phyloP scores from a whole-genome alignment of 257 asterid genomes.

The Lantana camara region DNA sequence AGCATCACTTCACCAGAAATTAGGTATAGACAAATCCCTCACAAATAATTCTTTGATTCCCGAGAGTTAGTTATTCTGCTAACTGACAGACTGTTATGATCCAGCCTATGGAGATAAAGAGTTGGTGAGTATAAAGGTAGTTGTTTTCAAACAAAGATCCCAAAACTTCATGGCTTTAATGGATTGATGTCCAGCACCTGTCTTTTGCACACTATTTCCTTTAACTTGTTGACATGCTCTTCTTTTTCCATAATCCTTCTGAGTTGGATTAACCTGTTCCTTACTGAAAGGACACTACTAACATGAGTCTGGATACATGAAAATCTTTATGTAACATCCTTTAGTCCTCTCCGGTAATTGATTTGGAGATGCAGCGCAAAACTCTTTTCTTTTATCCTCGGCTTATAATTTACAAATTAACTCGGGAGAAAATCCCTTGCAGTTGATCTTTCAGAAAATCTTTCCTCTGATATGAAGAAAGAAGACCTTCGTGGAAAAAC shows the following conservation, averaged over 20 bases:
- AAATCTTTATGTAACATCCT: constrained; percentile 3
- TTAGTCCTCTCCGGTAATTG: not conserved
- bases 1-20: constrained; percentile 57
- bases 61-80: not conserved
- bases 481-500: constrained; percentile 85
- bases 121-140: not conserved
- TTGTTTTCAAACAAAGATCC: too few relatives aligned
- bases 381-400: not conserved
- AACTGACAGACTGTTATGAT: not conserved
- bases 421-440: constrained; percentile 32
- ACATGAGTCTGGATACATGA: too few relatives aligned
- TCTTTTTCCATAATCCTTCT: not conserved
- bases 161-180: not conserved
- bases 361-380: not conserved
- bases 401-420: constrained; percentile 10
- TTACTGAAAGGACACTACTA: too few relatives aligned
- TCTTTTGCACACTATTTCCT: not conserved
- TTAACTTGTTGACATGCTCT: not conserved
- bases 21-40: constrained; percentile 48
- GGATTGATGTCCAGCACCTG: not conserved
- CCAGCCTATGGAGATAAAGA: not conserved
- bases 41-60: not conserved
- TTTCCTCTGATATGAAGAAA: constrained; percentile 77
- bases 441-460: constrained; percentile 88
- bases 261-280: constrained; percentile 17